Percentiles rank a stretch among this genome's conserved stretches.
phyloP scores from a whole-genome alignment of 2,329 filamentous ascomycete species.

The Penicillium sp. region DNA sequence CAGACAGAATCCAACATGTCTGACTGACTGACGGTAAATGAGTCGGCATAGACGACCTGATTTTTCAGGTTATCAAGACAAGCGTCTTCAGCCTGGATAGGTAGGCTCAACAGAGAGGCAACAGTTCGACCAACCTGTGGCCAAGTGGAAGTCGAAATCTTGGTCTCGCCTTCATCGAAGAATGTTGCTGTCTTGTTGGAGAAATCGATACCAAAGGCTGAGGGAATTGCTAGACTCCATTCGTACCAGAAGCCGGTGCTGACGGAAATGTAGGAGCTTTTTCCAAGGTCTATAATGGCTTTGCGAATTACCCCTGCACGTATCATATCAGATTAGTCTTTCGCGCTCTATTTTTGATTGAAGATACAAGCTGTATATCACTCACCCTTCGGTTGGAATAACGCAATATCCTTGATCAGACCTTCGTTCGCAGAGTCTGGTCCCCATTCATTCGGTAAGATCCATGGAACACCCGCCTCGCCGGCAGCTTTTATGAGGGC shows the following conservation, averaged over 20 bases:
- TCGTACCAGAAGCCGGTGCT: constrained; percentile 51
- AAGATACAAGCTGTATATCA: background rate
- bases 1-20: constrained; percentile 30
- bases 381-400: constrained; percentile 12
- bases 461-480: constrained; percentile 51
- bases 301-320: constrained; percentile 10
- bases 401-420: constrained; percentile 6
- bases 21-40: constrained; percentile 23
- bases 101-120: constrained; percentile 49
- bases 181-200: constrained; percentile 39
- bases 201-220: constrained; percentile 48
- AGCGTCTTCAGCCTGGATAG: constrained; percentile 6
- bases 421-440: constrained; percentile 31
- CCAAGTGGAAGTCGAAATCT: constrained; percentile 50
- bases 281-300: constrained; percentile 24
- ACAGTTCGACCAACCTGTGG: constrained; percentile 47
- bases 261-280: constrained; percentile 23
- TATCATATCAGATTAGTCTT: background rate
- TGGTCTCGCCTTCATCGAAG: constrained; percentile 56
- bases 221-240: constrained; percentile 39
- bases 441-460: constrained; percentile 54
- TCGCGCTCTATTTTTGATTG: background rate
- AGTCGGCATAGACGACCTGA: constrained; percentile 18
- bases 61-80: constrained; percentile 19
- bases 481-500: constrained; percentile 53